phyloP scores from a whole-genome alignment of 2,329 filamentous ascomycete genomes.

The Cercospora zeina region DNA sequence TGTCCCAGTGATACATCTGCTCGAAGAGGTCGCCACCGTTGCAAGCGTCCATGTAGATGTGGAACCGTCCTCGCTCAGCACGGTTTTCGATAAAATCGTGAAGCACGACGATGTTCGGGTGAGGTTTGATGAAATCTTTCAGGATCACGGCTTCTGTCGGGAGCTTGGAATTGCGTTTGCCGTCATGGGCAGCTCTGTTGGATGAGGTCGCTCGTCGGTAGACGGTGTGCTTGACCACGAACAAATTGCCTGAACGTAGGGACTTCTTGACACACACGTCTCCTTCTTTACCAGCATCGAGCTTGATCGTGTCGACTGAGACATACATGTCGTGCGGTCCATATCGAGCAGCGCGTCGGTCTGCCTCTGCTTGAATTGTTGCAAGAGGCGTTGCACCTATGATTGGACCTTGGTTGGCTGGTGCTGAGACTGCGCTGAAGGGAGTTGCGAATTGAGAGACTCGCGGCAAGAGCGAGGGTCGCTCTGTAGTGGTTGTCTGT shows the following conservation, averaged over 20 bases:
- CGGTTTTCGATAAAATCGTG: background rate
- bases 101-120: conserved; percentile 2
- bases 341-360: background rate
- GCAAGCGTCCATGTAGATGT: conserved; percentile 15
- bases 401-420: background rate
- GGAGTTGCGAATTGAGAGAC: background rate
- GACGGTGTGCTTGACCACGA: conserved; percentile 3
- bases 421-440: background rate
- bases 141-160: conserved; percentile 6
- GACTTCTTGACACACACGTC: background rate
- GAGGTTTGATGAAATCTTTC: background rate
- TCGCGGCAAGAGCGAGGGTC: background rate
- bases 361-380: background rate
- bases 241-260: background rate
- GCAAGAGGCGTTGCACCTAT: background rate
- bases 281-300: conserved; percentile 1
- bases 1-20: conserved; percentile 3
- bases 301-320: background rate
- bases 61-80: background rate
- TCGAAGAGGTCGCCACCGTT: conserved; percentile 23
- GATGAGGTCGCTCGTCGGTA: background rate
- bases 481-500: background rate
- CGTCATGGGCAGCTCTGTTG: background rate
- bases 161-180: conserved; percentile 7
- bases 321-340: background rate